These are phyloP conservation scores for Globisporangium nodosum DNA, from an alignment of 352 stramenopile genomes.

Conservation along the genomic window DNA sequence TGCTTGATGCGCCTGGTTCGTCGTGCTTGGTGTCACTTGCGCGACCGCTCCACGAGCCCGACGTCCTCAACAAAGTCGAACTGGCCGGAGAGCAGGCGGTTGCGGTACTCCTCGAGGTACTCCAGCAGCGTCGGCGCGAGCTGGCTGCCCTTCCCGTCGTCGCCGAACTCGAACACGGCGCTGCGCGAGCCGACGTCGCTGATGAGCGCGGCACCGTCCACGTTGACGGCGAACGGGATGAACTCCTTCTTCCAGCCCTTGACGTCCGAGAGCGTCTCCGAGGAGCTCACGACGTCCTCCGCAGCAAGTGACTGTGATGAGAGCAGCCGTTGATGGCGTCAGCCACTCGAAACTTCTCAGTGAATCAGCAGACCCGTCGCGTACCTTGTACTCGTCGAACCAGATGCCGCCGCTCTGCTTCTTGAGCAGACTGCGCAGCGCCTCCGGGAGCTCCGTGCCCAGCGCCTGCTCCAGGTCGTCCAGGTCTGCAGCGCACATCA, in stretches of 20 bases:
- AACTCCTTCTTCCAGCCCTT: constrained; percentile 57
- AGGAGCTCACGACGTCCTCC: constrained; percentile 50
- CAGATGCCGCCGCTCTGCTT: constrained; percentile 78
- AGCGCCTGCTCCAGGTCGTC: constrained; percentile 68
- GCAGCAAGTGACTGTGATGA: constrained; percentile 42
- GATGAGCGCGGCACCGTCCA: constrained; percentile 62
- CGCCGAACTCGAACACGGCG: constrained; percentile 62
- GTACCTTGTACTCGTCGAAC: constrained; percentile 80
- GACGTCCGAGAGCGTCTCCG: constrained; percentile 36
- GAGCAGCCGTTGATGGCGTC: background rate
- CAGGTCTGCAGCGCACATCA: constrained; percentile 33
- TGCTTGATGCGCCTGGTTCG: background rate
- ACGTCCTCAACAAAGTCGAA: constrained; percentile 83
- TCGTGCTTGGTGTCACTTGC: constrained; percentile 27
- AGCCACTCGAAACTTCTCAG: background rate
- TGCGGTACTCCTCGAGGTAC: constrained; percentile 76
- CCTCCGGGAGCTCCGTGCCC: constrained; percentile 50
- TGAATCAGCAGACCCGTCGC: background rate
- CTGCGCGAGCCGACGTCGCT: constrained; percentile 41
- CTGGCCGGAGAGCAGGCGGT: constrained; percentile 72
- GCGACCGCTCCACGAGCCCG: constrained; percentile 70
- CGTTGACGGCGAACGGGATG: constrained; percentile 68
- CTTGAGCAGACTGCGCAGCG: constrained; percentile 52
- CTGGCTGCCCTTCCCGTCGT: constrained; percentile 51
- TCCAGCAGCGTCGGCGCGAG: constrained; percentile 51